Base-by-base conservation (phyloP, 208 protist genomes). In the Acanthamoeba royreba region DNA sequence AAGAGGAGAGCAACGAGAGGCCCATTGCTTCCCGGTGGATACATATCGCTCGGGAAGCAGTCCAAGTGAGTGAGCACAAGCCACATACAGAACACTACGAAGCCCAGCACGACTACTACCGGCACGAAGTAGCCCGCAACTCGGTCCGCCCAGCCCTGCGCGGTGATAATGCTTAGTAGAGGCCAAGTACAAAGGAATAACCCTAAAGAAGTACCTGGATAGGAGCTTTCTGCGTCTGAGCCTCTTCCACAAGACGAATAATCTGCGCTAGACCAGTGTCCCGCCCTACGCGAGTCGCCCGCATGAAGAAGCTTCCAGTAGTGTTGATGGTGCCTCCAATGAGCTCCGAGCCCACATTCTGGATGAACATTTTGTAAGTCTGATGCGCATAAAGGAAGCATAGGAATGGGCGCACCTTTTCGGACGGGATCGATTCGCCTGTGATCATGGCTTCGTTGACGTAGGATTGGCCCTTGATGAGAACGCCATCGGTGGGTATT, bases 371-470 rank as follows among this genome's bases (percentile, higher is more conserved):
- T 55, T 55, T 55, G 49, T 9, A 55, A 55, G 19, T 55, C 8
- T 11, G 13, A 11, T 17, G 4, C 5, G 5, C 8, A 69, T 69
- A 35, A 25, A 72, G 40, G 33, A 72, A 72, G 15, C 25, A 66
- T 28, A 17, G 19, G 4, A 66, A 66, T 63, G 7, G 33, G 33
- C 0, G n/a, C 3, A 72, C 61, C 61, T 72, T 72, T 42, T 72
- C 61, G 8, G n/a, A 11, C 43, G 97, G 97, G 40, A 99, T 58
- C 17, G 96, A 43, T 61, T 99, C 98, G 28, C 98, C 98, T 1
- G 98, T 99, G n/a, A 99, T 86, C 97, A 99, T 98, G 72, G 98
- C 95, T 96, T 99, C 98, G 93, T 99, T 98, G 17, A 99, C 96
- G 22, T 97, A 96, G 1, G 98, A 97, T 33, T 69, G 45, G 49